Base-by-base conservation (phyloP, 1,139 yeast genomes). In the Dujonia santamariae region DNA sequence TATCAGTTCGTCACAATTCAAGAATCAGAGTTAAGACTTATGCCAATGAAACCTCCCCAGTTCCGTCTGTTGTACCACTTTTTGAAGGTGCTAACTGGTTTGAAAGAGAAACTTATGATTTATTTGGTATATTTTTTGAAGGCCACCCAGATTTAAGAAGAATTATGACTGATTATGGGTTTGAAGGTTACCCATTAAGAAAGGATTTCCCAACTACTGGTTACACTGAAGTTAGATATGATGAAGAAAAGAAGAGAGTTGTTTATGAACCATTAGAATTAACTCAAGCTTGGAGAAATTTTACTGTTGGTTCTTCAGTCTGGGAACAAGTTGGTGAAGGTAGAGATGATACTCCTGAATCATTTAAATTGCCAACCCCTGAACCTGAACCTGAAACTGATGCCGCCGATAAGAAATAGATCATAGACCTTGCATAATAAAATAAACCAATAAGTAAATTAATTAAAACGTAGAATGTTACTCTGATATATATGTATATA, bases 311-410 rank as follows among this genome's bases (percentile, higher is more conserved):
- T 34, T 78, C 92, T 18, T 79, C 94, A 27, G 87, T 83, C 37
- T 86, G 95, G 95, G 95, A 86, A 61, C 95, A 85, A 49, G 92
- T 85, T 48, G 95, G 96, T 42, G 85, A 81, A 31, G 96, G 96
- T 53, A 72, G 78, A 47, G 95, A 86, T 57, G 78, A 73, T 48
- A 78, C 94, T 23, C 96, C 96, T 8, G 90, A 81, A 43, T 62
- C 77, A 16, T 85, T 85, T 72, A 82, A 81, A 61, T 76, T 85
- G 54, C 95, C 95, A 37, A 73, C 80, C 37, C 94, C 95, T 31
- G 81, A 79, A 61, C 86, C 90, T 15, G 94, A 84, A 55, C 83
- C 83, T 29, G 72, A 69, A 48, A 59, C 64, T 37, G 74, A 71
- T 46, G 73, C 56, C 35, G 15, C 37, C 30, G 38, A 32, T 3